phyloP scores from a whole-genome alignment of 352 stramenopile genomes.

The Sclerospora graminicola region DNA sequence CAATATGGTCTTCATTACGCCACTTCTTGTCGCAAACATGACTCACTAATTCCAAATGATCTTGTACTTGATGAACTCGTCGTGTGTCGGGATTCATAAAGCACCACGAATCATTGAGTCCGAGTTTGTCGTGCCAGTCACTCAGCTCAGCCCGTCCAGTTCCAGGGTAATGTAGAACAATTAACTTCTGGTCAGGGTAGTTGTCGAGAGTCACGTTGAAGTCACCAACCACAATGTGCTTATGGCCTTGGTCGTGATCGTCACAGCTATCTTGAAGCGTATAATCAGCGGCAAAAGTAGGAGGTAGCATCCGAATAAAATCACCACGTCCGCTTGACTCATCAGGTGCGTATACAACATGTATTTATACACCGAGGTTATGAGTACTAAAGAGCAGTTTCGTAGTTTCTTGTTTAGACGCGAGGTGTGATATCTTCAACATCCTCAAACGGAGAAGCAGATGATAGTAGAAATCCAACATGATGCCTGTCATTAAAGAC shows the following conservation, averaged over 20 bases:
- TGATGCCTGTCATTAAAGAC: slow-evolving; percentile 5
- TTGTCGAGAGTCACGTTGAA: background rate
- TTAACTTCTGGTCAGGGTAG: background rate
- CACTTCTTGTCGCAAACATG: slow-evolving; percentile 9
- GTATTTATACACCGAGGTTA: slow-evolving; percentile 1
- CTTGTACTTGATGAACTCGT: slow-evolving; percentile 5
- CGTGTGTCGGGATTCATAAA: slow-evolving; percentile 2
- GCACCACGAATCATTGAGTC: slow-evolving; percentile 6
- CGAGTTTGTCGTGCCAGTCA: slow-evolving; percentile 7
- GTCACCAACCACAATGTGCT: background rate
- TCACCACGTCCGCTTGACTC: background rate
- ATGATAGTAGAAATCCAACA: slow-evolving; percentile 4
- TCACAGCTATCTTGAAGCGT: background rate
- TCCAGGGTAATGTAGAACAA: background rate
- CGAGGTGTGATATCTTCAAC: slow-evolving; percentile 1
- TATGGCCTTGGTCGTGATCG: background rate
- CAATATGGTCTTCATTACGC: slow-evolving; percentile 11
- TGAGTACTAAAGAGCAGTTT: slow-evolving; percentile 11
- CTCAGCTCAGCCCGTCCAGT: background rate
- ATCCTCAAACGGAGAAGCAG: slow-evolving; percentile 1
- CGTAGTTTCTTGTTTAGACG: slow-evolving; percentile 1
- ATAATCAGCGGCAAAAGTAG: background rate
- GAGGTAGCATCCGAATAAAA: slow-evolving; percentile 2
- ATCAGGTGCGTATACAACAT: slow-evolving; percentile 9
- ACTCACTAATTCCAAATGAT: slow-evolving; percentile 1